Base-by-base conservation (phyloP, 2,329 filamentous ascomycete species). In the Coniochaeta ligniaria region DNA sequence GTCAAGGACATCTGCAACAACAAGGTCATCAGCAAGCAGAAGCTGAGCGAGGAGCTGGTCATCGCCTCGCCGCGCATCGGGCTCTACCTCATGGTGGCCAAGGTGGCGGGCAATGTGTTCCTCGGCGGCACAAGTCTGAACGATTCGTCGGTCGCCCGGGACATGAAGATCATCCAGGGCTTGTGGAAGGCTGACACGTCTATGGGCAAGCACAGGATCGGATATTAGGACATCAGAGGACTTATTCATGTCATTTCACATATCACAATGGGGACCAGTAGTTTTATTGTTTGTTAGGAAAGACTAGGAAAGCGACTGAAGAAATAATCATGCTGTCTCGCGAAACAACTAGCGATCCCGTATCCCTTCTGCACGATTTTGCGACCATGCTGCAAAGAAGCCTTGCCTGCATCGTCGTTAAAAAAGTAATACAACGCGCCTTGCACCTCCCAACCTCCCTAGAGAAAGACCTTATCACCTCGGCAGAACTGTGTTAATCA, bases 1-100 rank as follows among this genome's bases (percentile, higher is more conserved):
- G 69, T 73, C 45, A 66, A 63, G 52, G 62, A 70, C 22, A 57
- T 73, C 7, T 73, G 71, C 58, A 60, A 73, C 45, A 68, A 69
- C 45, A 71, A 65, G 58, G 57, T 69, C 17, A 70, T 73, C 59
- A 72, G 68, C 57, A 66, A 70, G 63, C 64, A 68, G 20, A 73
- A 71, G 61, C 61, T 73, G 14, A 67, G 66, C 31, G 70, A 72
- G 36, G 70, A 73, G 60, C 60, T 71, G 22, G 62, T 63, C 22
- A 60, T 68, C 35, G 63, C 63, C 8, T 72, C 71, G 17, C 69
- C 68, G 7, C 69, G 64, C 60, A 67, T 72, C 60, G 66, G 69
- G 12, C 60, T 70, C 41, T 67, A 72, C 55, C 66, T 72, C 28
- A 72, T 73, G 63, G 66, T 71, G 35, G 65, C 66, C 11, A 66